Conservation (phyloP, 305 asterid genomes). For the Galium porrigens region DNA sequence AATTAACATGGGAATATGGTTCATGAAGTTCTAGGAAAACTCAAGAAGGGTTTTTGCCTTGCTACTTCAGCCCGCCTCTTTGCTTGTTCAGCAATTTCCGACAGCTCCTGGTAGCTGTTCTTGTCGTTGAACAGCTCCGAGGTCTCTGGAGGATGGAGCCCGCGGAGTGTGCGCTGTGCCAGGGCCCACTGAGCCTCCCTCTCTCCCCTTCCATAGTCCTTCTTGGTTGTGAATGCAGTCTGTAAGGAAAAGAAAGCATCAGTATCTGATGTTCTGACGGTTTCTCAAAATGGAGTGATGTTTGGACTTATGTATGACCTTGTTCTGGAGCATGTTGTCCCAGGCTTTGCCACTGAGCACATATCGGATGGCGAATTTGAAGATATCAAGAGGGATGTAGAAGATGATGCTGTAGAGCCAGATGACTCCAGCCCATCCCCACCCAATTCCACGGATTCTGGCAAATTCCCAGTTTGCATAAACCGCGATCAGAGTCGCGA, state of each 20-base stretch:
- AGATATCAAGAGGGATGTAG: constrained; percentile 59
- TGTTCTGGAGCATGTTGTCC: constrained; percentile 51
- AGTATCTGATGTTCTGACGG: background rate
- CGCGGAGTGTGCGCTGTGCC: constrained; percentile 60
- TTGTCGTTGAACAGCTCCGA: constrained; percentile 22
- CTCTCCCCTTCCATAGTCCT: constrained; percentile 51
- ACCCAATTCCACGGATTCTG: constrained; percentile 52
- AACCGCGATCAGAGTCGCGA: constrained; percentile 62
- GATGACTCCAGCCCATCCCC: constrained; percentile 92
- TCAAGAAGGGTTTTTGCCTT: constrained; percentile 15
- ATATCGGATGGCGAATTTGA: constrained; percentile 53
- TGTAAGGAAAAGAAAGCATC: constrained; percentile 2
- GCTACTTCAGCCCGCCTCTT: constrained; percentile 44
- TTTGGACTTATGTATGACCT: constrained; percentile 21
- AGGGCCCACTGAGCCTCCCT: constrained; percentile 79
- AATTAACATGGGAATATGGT: background rate
- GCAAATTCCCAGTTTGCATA: constrained; percentile 69
- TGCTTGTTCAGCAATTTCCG: constrained; percentile 43
- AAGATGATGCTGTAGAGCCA: constrained; percentile 65
- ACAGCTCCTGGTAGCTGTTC: constrained; percentile 26
- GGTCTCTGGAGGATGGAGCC: constrained; percentile 44
- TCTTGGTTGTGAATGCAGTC: constrained; percentile 50
- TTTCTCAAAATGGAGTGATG: background rate
- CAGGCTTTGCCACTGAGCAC: constrained; percentile 62
- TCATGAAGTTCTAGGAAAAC: background rate